phyloP scores from a whole-genome alignment of 371 early-diverging fungal species.

The Catenaria anguillulae region DNA sequence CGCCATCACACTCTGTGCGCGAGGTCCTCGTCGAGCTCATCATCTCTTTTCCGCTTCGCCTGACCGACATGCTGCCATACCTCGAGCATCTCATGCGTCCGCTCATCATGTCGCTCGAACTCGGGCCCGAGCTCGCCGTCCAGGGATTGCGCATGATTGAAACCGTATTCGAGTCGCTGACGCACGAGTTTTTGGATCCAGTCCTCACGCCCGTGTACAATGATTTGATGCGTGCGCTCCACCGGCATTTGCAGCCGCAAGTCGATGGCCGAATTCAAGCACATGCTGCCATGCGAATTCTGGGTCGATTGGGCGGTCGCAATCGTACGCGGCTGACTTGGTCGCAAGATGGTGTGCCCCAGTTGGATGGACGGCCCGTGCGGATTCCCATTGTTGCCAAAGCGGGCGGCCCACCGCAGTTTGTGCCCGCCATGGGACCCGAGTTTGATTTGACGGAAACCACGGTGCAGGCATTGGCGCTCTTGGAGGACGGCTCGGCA shows the following conservation, averaged over 20 bases:
- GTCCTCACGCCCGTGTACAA: constrained; percentile 85
- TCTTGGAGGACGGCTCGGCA: constrained; percentile 25
- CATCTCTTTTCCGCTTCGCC: constrained; percentile 90
- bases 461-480: constrained; percentile 34
- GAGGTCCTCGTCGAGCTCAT: constrained; percentile 66
- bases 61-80: constrained; percentile 87
- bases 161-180: constrained; percentile 93
- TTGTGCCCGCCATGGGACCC: no score
- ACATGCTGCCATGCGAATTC: constrained; percentile 75
- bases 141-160: constrained; percentile 95
- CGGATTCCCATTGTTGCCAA: background rate
- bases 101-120: constrained; percentile 80
- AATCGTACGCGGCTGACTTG: constrained; percentile 63
- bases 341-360: constrained; percentile 30
- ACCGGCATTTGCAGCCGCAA: constrained; percentile 73
- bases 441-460: constrained; percentile 29
- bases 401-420: no score
- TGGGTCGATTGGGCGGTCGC: constrained; percentile 92
- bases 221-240: constrained; percentile 81
- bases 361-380: constrained; percentile 23
- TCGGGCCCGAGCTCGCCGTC: constrained; percentile 77
- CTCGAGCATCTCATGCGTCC: constrained; percentile 91
- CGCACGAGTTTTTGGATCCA: constrained; percentile 91
- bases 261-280: constrained; percentile 70
- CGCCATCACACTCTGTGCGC: constrained; percentile 67